phyloP scores from a whole-genome alignment of 2,329 filamentous ascomycete genomes.

The Fusarium chaquense region DNA sequence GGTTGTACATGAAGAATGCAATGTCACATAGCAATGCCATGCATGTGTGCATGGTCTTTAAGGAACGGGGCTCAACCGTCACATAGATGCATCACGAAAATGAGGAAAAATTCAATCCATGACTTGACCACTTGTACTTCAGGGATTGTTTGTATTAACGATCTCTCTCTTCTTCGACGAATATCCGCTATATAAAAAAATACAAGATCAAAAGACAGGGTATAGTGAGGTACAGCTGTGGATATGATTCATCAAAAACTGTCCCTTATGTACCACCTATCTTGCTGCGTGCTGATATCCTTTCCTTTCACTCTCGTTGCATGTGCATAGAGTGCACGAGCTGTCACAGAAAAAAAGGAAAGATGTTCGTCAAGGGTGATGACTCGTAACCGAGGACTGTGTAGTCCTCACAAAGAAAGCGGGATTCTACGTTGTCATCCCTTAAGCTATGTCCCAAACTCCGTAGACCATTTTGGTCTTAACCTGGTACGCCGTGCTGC shows the following conservation, averaged over 20 bases:
- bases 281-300: constrained; percentile 6
- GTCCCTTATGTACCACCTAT: not conserved
- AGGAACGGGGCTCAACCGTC: constrained; percentile 5
- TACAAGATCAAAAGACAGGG: constrained; percentile 4
- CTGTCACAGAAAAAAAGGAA: constrained; percentile 28
- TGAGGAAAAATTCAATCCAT: constrained; percentile 11
- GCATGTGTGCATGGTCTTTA: not conserved
- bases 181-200: constrained; percentile 10
- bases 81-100: constrained; percentile 28
- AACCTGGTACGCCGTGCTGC: constrained; percentile 47
- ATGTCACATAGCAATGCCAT: not conserved
- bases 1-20: constrained; percentile 20
- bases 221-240: constrained; percentile 26
- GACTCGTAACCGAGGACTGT: constrained; percentile 22
- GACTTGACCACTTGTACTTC: not conserved
- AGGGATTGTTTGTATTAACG: constrained; percentile 16
- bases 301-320: constrained; percentile 27
- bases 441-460: constrained; percentile 41
- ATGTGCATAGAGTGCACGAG: constrained; percentile 20
- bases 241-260: constrained; percentile 20
- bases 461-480: constrained; percentile 37
- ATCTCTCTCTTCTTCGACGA: constrained; percentile 9
- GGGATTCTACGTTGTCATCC: constrained; percentile 32
- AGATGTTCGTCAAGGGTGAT: constrained; percentile 27
- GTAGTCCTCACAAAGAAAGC: constrained; percentile 35